Evolutionary conservation across 495 filamentous ascomycete genomes (phyloP).

Genomic region (Podospora comata): DNA sequence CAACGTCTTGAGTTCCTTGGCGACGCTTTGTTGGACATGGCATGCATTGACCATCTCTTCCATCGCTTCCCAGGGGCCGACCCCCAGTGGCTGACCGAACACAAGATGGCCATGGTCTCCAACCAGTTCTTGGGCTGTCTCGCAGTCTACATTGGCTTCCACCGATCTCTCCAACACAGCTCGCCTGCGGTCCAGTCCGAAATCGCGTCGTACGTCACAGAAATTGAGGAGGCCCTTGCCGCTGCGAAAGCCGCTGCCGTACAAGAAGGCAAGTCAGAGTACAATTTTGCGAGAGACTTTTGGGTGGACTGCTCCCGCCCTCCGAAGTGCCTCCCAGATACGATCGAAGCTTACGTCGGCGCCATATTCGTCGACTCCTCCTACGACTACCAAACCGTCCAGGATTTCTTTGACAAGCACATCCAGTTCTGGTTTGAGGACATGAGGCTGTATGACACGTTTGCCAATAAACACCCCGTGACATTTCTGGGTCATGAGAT

Average conservation of each 20-base stretch:
- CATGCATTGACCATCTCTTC: conserved; percentile 77
- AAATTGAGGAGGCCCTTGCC: conserved; percentile 57
- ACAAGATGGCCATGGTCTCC: conserved; percentile 99
- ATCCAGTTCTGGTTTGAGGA: conserved; percentile 79
- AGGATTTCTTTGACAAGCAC: conserved; percentile 69
- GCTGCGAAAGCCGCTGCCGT: conserved; percentile 43
- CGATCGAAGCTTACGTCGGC: conserved; percentile 85
- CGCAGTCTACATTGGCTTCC: conserved; percentile 70
- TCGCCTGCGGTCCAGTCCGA: conserved; percentile 56
- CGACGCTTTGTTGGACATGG: conserved; percentile 86
- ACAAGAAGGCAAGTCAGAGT: conserved; percentile 27
- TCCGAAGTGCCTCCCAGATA: conserved; percentile 85
- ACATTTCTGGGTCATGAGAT: conserved; percentile 46
- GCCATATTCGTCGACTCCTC: conserved; percentile 89
- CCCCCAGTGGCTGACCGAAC: conserved; percentile 97
- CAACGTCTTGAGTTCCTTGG: conserved; percentile 93
- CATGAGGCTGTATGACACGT: conserved; percentile 84
- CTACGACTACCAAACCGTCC: conserved; percentile 71
- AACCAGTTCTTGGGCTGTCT: conserved; percentile 91
- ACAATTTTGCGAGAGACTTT: conserved; percentile 65
- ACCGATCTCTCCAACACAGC: conserved; percentile 67
- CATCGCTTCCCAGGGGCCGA: conserved; percentile 71
- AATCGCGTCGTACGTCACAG: conserved; percentile 66
- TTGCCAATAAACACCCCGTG: conserved; percentile 83
- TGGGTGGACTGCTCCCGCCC: conserved; percentile 69